A percentile compares a stretch with the other conserved stretches of the same genome.
These are phyloP conservation scores for Penicillium sclerotiorum DNA, from an alignment of 2,329 filamentous ascomycete genomes.

Conservation along the genomic window DNA sequence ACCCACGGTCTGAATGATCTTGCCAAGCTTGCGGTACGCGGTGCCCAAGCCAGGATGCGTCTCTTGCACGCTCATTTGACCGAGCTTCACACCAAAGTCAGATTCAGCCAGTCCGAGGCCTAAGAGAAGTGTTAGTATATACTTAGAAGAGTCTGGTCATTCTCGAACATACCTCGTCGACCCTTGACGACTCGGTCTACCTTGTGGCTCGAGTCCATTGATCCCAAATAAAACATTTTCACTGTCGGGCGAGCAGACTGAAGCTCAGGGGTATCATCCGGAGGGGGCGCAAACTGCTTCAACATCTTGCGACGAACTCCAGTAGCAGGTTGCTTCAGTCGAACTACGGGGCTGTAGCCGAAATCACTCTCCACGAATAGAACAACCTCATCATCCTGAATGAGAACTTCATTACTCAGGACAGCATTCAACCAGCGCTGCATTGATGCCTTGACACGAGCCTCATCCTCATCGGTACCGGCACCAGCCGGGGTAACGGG, in stretches of 20 bases:
- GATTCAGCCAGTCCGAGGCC: conserved; percentile 89
- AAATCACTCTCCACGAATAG: conserved; percentile 99
- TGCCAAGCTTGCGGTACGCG: conserved; percentile 93
- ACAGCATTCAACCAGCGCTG: conserved; percentile 96
- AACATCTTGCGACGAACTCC: conserved; percentile 92
- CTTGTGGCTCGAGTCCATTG: conserved; percentile 97
- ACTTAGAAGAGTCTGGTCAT: background rate
- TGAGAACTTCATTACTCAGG: conserved; percentile 87
- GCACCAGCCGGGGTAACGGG: conserved; percentile 91
- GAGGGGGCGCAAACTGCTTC: conserved; percentile 97
- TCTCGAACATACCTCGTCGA: conserved; percentile 77
- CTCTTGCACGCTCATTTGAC: conserved; percentile 84
- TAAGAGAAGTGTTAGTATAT: conserved; percentile 42
- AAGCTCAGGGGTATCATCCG: conserved; percentile 94
- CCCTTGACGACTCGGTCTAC: conserved; percentile 92
- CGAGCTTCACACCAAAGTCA: conserved; percentile 89
- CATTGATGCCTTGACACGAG: conserved; percentile 81
- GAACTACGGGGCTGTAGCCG: conserved; percentile 92
- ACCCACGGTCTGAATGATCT: conserved; percentile 87
- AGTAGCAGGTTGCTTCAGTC: conserved; percentile 95
- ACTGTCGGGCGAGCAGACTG: conserved; percentile 86
- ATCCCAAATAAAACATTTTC: conserved; percentile 91
- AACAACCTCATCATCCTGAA: conserved; percentile 94
- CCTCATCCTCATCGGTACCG: conserved; percentile 94
- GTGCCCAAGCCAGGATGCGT: conserved; percentile 83